Percentiles rank a stretch among this genome's conserved stretches.
phyloP scores from a whole-genome alignment of 345 rosid genomes.

The Rubroshorea leprosula region DNA sequence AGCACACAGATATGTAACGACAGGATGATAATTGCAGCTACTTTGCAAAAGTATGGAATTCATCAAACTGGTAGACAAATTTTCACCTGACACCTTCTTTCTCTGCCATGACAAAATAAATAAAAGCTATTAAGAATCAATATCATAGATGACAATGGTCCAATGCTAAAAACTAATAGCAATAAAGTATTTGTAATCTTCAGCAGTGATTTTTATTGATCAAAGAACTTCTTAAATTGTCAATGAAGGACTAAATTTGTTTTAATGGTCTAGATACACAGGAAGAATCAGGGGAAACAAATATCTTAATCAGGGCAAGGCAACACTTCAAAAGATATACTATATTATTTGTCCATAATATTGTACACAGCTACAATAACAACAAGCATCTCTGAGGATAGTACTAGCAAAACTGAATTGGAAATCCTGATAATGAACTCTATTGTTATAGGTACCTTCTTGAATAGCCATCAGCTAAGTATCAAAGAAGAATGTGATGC shows the following conservation, averaged over 20 bases:
- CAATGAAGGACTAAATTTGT: background rate
- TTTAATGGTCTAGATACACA: background rate
- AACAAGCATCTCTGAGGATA: background rate
- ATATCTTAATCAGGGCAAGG: slow-evolving; percentile 5
- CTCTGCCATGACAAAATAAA: too few relatives aligned
- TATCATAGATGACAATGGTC: background rate
- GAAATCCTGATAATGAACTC: slow-evolving; percentile 3
- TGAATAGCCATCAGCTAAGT: slow-evolving; percentile 6
- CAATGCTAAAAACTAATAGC: too few relatives aligned
- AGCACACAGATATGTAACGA: too few relatives aligned
- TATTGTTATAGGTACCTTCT: background rate
- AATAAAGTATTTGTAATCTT: background rate
- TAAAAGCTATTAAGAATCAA: background rate
- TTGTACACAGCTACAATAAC: slow-evolving; percentile 6
- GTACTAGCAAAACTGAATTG: slow-evolving; percentile 1
- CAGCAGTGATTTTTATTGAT: background rate
- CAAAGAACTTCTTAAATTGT: background rate
- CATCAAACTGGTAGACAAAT: too few relatives aligned
- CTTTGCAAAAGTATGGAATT: too few relatives aligned
- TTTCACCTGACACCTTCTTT: too few relatives aligned
- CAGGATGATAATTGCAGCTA: too few relatives aligned
- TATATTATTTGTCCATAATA: slow-evolving; percentile 3
- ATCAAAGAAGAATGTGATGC: slow-evolving; percentile 10
- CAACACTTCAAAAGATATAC: background rate
- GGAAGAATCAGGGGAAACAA: slow-evolving; percentile 5